These are phyloP conservation scores for Sonneratia alba DNA, from an alignment of 345 rosid genomes.

Conservation along the genomic window DNA sequence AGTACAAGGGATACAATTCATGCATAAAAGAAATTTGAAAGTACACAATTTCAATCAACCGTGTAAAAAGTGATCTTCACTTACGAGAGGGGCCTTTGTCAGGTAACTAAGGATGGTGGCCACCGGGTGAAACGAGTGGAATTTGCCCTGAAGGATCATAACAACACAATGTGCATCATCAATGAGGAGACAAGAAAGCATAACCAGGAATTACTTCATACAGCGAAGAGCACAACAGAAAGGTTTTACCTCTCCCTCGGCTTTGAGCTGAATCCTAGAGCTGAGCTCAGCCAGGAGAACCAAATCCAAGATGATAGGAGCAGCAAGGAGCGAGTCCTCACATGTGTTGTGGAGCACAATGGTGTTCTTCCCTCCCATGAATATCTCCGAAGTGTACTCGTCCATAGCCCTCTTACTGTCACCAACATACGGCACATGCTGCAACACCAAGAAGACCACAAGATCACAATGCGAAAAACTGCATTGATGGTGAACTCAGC, in stretches of 20 bases:
- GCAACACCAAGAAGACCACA: slow-evolving; percentile 6
- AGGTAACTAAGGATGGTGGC: slow-evolving; percentile 97
- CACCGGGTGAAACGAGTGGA: slow-evolving; percentile 95
- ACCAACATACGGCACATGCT: slow-evolving; percentile 95
- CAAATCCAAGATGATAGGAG: slow-evolving; percentile 89
- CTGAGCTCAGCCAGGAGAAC: slow-evolving; percentile 95
- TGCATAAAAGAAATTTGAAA: neutral
- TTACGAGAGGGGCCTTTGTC: slow-evolving; percentile 95
- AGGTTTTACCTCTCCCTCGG: slow-evolving; percentile 61
- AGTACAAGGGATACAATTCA: neutral
- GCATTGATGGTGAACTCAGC: neutral
- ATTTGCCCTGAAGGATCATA: slow-evolving; percentile 52
- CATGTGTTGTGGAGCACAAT: slow-evolving; percentile 93
- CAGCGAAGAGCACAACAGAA: neutral
- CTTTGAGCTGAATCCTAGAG: slow-evolving; percentile 74
- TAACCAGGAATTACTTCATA: neutral
- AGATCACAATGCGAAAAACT: neutral
- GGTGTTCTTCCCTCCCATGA: slow-evolving; percentile 94
- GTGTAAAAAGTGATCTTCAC: slow-evolving; percentile 8
- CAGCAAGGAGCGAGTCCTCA: slow-evolving; percentile 96
- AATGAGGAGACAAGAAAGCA: neutral
- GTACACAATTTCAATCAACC: neutral
- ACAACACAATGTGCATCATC: neutral
- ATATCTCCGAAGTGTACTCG: slow-evolving; percentile 95
- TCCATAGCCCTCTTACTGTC: slow-evolving; percentile 99